phyloP scores from a whole-genome alignment of 306 rosid species.

The Herpetospermum pedunculosum region DNA sequence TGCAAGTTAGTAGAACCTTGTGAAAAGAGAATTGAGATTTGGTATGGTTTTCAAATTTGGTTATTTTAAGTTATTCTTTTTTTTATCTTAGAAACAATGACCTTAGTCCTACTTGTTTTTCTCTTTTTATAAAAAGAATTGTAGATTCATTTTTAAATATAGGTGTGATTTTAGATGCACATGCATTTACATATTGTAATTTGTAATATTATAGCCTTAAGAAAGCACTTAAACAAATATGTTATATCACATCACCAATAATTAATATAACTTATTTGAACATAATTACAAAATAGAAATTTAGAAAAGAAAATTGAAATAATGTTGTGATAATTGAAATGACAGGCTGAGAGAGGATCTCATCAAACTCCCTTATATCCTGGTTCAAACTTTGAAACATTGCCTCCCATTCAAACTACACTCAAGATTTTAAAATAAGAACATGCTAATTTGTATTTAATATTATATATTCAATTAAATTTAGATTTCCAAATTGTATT shows the following conservation, averaged over 20 bases:
- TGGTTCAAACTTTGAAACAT: slow-evolving; percentile 65
- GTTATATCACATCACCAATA: neutral
- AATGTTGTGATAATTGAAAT: neutral
- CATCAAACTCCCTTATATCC: slow-evolving; percentile 39
- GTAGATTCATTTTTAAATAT: neutral
- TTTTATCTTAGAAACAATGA: too few relatives aligned
- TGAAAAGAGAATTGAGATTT: neutral
- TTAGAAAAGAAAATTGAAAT: neutral
- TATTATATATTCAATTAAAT: slow-evolving; percentile 23
- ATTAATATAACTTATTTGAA: neutral
- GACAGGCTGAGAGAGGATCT: slow-evolving; percentile 1
- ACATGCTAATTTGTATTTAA: slow-evolving; percentile 6
- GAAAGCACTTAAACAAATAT: neutral
- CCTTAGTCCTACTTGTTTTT: neutral
- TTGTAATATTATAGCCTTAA: neutral
- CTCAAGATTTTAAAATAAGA: neutral
- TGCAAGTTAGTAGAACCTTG: neutral
- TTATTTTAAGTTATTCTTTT: too few relatives aligned
- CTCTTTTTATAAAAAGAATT: neutral
- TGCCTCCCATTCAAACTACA: slow-evolving; percentile 94
- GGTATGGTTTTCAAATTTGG: too few relatives aligned
- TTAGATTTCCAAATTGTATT: slow-evolving; percentile 34
- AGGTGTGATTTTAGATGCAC: neutral
- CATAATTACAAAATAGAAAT: neutral
- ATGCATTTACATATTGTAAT: neutral